Conservation (phyloP, 306 rosid genomes). For the Acacia crassicarpa region DNA sequence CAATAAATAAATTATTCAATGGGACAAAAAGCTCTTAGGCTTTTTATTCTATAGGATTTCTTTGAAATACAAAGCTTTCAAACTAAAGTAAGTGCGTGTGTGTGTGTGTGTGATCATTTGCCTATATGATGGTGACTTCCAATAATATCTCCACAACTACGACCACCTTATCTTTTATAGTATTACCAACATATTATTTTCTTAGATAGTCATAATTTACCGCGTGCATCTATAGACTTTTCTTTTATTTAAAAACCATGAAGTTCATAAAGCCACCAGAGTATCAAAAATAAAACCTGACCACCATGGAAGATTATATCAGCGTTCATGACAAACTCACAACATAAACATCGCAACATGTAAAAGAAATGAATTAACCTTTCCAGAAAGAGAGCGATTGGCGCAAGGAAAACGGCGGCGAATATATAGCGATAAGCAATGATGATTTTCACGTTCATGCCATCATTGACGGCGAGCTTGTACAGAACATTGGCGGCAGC, state of each 20-base stretch:
- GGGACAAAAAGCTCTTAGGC: background rate
- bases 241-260: no score
- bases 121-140: background rate
- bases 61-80: background rate
- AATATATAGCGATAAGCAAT: constrained; percentile 68
- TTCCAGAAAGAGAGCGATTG: constrained; percentile 57
- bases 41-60: background rate
- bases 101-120: no score
- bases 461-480: constrained; percentile 59
- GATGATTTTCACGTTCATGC: constrained; percentile 55
- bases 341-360: background rate
- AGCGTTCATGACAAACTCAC: no score
- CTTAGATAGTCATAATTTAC: background rate
- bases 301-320: no score
- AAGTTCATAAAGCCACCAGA: no score
- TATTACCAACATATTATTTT: background rate
- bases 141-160: background rate
- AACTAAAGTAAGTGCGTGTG: background rate
- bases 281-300: no score
- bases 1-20: background rate
- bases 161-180: background rate
- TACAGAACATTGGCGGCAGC: constrained; percentile 54
- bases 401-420: constrained; percentile 56
- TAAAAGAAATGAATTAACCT: constrained; percentile 35
- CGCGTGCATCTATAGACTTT: background rate